A percentile compares a stretch with the other conserved stretches of the same genome.
phyloP scores from a whole-genome alignment of 2,329 filamentous ascomycete species.

The Fusarium marasasianum region DNA sequence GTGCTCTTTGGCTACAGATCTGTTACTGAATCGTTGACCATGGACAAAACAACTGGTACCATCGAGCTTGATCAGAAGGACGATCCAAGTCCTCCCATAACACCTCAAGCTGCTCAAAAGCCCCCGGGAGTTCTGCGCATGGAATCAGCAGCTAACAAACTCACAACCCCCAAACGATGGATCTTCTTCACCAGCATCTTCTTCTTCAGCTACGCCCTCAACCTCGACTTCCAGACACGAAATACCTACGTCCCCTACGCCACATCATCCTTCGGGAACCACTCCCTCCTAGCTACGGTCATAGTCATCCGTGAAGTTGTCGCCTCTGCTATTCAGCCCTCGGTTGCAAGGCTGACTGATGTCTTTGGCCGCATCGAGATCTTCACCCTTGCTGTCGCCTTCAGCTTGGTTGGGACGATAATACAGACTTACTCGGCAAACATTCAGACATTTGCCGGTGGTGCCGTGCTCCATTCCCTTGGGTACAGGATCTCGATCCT shows the following conservation, averaged over 20 bases:
- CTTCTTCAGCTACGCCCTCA: background rate
- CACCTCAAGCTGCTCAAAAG: background rate
- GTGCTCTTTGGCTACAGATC: background rate
- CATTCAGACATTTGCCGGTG: background rate
- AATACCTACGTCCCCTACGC: background rate
- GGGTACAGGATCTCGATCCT: background rate
- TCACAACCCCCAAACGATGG: background rate
- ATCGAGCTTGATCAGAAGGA: background rate
- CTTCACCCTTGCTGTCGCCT: background rate
- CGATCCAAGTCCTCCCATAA: fast-evolving
- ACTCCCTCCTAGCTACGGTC: background rate
- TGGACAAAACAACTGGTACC: background rate
- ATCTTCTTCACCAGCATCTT: background rate
- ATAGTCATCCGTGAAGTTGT: background rate
- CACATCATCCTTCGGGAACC: background rate
- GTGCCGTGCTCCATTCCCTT: background rate
- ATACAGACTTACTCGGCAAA: background rate
- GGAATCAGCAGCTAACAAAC: background rate
- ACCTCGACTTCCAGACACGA: background rate
- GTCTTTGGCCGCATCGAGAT: background rate
- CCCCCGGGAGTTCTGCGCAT: background rate
- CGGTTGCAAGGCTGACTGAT: background rate
- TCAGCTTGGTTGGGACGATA: background rate
- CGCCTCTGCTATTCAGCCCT: background rate
- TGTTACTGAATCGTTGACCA: background rate